Evolutionary conservation across 1,284 basidiomycete genomes (phyloP), one percentile per base, ranked within the genome.

Genomic region (Afroboletus lepidellus): DNA sequence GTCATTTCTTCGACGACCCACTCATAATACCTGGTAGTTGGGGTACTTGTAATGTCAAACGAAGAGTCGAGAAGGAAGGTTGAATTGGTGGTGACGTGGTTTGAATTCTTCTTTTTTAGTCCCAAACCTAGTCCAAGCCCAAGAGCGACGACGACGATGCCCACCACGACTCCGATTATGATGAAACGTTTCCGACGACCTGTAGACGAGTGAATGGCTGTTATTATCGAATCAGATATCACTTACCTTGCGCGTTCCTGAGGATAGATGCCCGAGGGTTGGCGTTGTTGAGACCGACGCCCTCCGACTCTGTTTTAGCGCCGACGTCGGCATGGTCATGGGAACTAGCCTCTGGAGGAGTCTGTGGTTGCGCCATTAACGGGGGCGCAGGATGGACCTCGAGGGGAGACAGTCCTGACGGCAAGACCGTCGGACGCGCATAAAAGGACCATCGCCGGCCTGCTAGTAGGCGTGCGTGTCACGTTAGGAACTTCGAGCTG

Each of bases 1-100:
- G 42, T 18, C 46, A 65, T 56, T 54, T 67, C 65, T 37, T 64
- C 63, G 20, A 67, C 54, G 21, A 62, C 54, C 67, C 69, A 67
- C 41, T 67, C 66, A 29, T 65, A 60, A 42, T 67, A 71, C 37
- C 65, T 61, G 5, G 67, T 67, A 27, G 63, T 71, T 13, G 69
- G 48, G 3, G 54, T 55, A 30, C 32, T 60, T n/a, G 66, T 60
- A 46, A 71, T 37, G n/a, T 55, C 46, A 29, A 67, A 71, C 0
- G 56, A 58, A 11, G 60, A 38, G 36, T 71, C 66, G 29, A 67
- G 64, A 46, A 69, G 42, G 45, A 69, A 67, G 23, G 61, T 59
- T n/a, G 69, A 62, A 38, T 67, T 67, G 23, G 66, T 69, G 5
- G 52, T 46, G 44, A 64, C 54, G 37, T 41, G 47, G 38, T 41